phyloP scores from a whole-genome alignment of 257 asterid species.

The Eustoma russellianum region DNA sequence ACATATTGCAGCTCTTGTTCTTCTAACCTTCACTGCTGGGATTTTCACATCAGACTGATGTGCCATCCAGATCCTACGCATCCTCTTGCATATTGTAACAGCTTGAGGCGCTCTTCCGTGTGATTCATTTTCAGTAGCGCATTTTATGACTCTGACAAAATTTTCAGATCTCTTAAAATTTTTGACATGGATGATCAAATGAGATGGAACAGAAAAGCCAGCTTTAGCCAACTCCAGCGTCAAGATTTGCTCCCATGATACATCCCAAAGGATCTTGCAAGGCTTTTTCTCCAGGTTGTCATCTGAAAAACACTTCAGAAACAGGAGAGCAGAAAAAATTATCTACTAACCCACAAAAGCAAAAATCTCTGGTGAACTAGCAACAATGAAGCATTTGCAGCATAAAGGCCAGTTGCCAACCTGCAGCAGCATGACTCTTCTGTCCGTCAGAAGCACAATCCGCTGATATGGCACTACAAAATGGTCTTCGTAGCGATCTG shows the following conservation, averaged over 20 bases:
- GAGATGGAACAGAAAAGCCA: slow-evolving; percentile 63
- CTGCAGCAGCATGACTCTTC: slow-evolving; percentile 84
- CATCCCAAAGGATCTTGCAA: slow-evolving; percentile 98
- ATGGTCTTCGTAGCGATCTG: slow-evolving; percentile 81
- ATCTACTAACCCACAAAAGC: too few relatives aligned
- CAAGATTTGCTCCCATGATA: slow-evolving; percentile 85
- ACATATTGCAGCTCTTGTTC: neutral
- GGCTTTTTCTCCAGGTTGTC: slow-evolving; percentile 84
- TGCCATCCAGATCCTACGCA: slow-evolving; percentile 70
- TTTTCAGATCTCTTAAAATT: slow-evolving; percentile 63
- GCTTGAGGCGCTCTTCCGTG: slow-evolving; percentile 75
- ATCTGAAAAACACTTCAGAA: slow-evolving; percentile 53
- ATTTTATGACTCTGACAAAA: slow-evolving; percentile 91
- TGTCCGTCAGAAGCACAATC: slow-evolving; percentile 79
- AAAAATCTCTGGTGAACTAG: neutral
- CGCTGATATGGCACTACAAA: slow-evolving; percentile 81
- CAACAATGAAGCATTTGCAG: slow-evolving; percentile 1
- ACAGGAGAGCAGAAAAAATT: slow-evolving; percentile 12
- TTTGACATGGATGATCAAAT: slow-evolving; percentile 79
- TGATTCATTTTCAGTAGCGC: slow-evolving; percentile 48
- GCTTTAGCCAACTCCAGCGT: slow-evolving; percentile 93
- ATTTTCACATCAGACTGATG: slow-evolving; percentile 30
- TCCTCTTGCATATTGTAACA: slow-evolving; percentile 53
- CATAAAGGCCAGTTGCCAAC: slow-evolving; percentile 24
- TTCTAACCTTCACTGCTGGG: slow-evolving; percentile 37